Conservation (phyloP, 164 flowering plant species). For the Vitis amurensis region DNA sequence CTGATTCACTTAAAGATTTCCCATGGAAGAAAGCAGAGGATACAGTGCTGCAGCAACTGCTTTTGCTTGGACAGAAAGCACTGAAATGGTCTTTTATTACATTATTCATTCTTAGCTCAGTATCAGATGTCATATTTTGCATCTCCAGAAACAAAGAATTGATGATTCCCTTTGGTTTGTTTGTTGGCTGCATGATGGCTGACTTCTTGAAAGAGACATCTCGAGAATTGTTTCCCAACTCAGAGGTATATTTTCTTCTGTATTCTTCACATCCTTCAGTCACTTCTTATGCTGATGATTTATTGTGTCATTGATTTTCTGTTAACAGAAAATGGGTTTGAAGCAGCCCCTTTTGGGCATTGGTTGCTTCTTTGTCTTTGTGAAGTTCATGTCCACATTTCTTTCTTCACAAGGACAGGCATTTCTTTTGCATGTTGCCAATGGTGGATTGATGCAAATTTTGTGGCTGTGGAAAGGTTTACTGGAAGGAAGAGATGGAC, state of each 20-base stretch:
- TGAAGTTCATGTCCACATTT: constrained; percentile 36
- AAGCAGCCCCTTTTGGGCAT: constrained; percentile 35
- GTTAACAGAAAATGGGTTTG: constrained; percentile 37
- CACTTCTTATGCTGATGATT: neutral
- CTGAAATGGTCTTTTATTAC: constrained; percentile 50
- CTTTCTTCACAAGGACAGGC: constrained; percentile 18
- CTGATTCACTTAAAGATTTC: constrained; percentile 46
- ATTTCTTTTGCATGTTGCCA: constrained; percentile 55
- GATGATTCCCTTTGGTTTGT: constrained; percentile 66
- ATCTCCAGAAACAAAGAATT: constrained; percentile 53
- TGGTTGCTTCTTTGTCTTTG: constrained; percentile 38
- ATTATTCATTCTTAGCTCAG: constrained; percentile 29
- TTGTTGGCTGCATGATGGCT: constrained; percentile 48
- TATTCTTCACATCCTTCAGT: neutral
- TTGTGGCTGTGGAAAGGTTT: constrained; percentile 51
- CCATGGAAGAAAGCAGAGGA: constrained; percentile 63
- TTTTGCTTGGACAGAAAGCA: constrained; percentile 35
- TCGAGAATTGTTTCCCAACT: constrained; percentile 30
- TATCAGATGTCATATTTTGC: constrained; percentile 48
- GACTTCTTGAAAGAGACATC: constrained; percentile 52
- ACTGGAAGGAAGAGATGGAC: constrained; percentile 11
- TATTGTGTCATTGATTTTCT: neutral
- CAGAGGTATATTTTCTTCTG: constrained; percentile 27
- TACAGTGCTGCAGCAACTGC: constrained; percentile 23
- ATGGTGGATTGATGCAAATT: constrained; percentile 71